These are phyloP conservation scores for Aspergillus clavatus DNA, from an alignment of 2,329 filamentous ascomycete genomes.

Conservation along the genomic window DNA sequence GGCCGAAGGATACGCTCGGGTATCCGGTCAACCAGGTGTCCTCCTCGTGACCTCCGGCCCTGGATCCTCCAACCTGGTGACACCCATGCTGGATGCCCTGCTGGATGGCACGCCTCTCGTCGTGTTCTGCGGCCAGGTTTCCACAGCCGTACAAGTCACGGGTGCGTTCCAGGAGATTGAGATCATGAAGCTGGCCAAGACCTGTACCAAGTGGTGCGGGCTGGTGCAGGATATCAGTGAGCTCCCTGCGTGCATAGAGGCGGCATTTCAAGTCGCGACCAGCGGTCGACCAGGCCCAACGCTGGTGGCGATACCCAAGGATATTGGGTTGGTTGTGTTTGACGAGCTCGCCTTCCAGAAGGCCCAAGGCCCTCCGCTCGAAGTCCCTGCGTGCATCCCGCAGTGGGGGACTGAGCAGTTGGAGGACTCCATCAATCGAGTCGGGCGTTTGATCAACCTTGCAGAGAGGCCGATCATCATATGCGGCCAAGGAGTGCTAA, in stretches of 20 bases:
- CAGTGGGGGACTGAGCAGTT: conserved; percentile 68
- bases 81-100: conserved; percentile 91
- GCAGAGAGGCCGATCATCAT: conserved; percentile 95
- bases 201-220: conserved; percentile 98
- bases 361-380: conserved; percentile 70
- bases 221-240: conserved; percentile 97
- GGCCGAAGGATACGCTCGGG: conserved; percentile 94
- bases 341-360: conserved; percentile 77
- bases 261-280: conserved; percentile 96
- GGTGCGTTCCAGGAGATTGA: conserved; percentile 98
- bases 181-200: conserved; percentile 83
- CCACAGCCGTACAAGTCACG: conserved; percentile 82
- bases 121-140: conserved; percentile 91
- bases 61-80: conserved; percentile 93
- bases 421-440: conserved; percentile 65
- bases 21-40: conserved; percentile 88
- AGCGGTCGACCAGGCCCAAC: conserved; percentile 91
- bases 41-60: conserved; percentile 96
- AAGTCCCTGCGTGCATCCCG: conserved; percentile 79
- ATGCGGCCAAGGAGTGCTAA: conserved; percentile 83
- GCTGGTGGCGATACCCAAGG: conserved; percentile 91
- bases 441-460: conserved; percentile 76
- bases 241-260: conserved; percentile 87
- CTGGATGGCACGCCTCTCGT: conserved; percentile 95
- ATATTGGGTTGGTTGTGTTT: conserved; percentile 82